A percentile compares a stretch with the other conserved stretches of the same genome.
These are phyloP conservation scores for Cyclotella cryptica DNA, from an alignment of 108 stramenopile species.

Conservation along the genomic window DNA sequence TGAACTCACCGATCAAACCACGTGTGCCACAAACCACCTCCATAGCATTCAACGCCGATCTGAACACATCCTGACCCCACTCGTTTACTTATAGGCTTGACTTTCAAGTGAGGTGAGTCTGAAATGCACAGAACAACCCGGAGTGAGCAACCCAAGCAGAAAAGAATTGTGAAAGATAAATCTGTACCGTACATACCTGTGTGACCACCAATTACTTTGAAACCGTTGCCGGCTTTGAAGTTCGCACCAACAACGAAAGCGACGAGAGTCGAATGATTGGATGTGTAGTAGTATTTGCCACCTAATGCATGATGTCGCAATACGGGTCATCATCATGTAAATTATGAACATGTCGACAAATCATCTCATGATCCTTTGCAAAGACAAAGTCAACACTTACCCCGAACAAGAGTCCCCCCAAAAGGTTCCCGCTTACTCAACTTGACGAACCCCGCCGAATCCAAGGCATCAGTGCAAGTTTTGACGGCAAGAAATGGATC, in stretches of 20 bases:
- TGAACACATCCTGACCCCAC: slow-evolving; percentile 59
- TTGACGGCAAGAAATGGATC: slow-evolving; percentile 86
- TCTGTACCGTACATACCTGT: slow-evolving; percentile 29
- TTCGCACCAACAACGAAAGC: slow-evolving; percentile 92
- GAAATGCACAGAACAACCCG: slow-evolving; percentile 28
- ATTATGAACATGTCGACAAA: too few relatives aligned
- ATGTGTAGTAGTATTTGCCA: slow-evolving; percentile 95
- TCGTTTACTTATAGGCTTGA: slow-evolving; percentile 84
- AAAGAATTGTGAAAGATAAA: neutral
- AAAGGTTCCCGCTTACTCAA: slow-evolving; percentile 53
- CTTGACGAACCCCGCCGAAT: slow-evolving; percentile 66
- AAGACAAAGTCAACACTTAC: slow-evolving; percentile 28
- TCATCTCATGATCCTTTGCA: too few relatives aligned
- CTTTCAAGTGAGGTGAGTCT: slow-evolving; percentile 90
- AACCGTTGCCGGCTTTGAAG: slow-evolving; percentile 70
- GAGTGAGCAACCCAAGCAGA: neutral
- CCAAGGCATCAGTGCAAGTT: slow-evolving; percentile 58
- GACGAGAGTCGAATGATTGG: slow-evolving; percentile 92
- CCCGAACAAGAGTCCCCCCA: slow-evolving; percentile 50
- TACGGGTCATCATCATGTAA: too few relatives aligned
- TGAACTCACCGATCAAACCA: slow-evolving; percentile 76
- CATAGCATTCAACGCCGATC: slow-evolving; percentile 85
- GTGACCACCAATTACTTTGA: slow-evolving; percentile 89
- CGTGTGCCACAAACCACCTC: slow-evolving; percentile 87
- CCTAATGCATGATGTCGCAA: slow-evolving; percentile 4